Percentiles rank a stretch among this genome's conserved stretches.
Conservation (phyloP, 1,139 yeast species). For the Yarrowia galli region DNA sequence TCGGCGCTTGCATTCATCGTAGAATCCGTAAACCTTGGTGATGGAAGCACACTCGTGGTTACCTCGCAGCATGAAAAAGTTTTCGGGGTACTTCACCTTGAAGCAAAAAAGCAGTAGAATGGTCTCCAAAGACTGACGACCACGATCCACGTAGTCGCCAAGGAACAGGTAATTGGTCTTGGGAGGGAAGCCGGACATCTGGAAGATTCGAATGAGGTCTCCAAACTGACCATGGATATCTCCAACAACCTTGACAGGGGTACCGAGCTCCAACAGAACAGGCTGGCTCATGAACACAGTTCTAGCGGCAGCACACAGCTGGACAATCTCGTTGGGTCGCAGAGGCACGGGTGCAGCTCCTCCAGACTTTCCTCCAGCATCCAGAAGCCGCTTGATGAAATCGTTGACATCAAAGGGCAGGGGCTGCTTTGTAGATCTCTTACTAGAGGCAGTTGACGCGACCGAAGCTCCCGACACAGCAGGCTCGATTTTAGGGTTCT, state of each 20-base stretch:
- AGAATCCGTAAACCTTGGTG: slow-evolving; percentile 84
- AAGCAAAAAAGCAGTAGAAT: slow-evolving; percentile 72
- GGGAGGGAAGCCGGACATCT: slow-evolving; percentile 82
- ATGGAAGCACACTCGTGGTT: slow-evolving; percentile 87
- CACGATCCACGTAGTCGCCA: slow-evolving; percentile 89
- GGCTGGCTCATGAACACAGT: slow-evolving; percentile 80
- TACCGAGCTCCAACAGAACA: slow-evolving; percentile 72
- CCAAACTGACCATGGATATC: slow-evolving; percentile 87
- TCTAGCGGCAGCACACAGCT: slow-evolving; percentile 70
- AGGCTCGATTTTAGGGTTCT: slow-evolving; percentile 37
- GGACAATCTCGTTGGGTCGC: slow-evolving; percentile 63
- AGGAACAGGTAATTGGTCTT: slow-evolving; percentile 76
- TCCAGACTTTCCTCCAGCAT: slow-evolving; percentile 42
- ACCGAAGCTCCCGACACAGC: slow-evolving; percentile 24
- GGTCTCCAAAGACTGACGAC: slow-evolving; percentile 82
- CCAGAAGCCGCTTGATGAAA: slow-evolving; percentile 44
- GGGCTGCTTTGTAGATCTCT: slow-evolving; percentile 30
- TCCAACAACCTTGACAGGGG: slow-evolving; percentile 87
- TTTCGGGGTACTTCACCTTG: slow-evolving; percentile 82
- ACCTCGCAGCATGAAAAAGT: slow-evolving; percentile 78
- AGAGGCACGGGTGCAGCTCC: slow-evolving; percentile 47
- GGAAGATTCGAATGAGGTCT: slow-evolving; percentile 76
- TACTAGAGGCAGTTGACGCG: slow-evolving; percentile 12
- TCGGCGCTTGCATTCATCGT: slow-evolving; percentile 86
- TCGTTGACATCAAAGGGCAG: slow-evolving; percentile 41